Conservation (phyloP, 306 rosid genomes). For the Cicer judaicum region DNA sequence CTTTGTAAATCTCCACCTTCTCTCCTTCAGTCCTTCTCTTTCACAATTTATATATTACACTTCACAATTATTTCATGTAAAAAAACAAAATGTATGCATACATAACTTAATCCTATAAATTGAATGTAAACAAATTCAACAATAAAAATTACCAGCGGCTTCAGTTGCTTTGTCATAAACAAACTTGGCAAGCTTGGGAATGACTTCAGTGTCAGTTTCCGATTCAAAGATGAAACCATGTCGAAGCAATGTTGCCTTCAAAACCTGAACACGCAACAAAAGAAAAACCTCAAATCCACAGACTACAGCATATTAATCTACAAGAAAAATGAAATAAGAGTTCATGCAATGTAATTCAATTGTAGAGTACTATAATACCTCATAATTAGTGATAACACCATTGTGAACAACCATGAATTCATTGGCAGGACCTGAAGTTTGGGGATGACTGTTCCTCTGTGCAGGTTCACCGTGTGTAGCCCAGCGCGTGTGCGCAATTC, state of each 20-base stretch:
- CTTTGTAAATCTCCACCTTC: not conserved
- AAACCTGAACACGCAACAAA: constrained; percentile 58
- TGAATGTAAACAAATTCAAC: not conserved
- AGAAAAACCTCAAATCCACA: constrained; percentile 3
- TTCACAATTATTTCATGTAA: not conserved
- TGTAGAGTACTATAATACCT: constrained; percentile 56
- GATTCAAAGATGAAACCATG: constrained; percentile 90
- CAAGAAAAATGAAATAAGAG: not conserved
- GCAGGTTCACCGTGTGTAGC: constrained; percentile 99
- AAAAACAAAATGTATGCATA: not conserved
- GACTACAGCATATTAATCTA: not conserved
- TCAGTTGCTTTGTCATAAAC: constrained; percentile 91
- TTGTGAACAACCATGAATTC: constrained; percentile 95
- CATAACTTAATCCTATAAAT: constrained; percentile 11
- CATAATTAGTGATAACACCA: constrained; percentile 87
- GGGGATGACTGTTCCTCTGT: constrained; percentile 92
- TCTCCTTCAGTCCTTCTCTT: not conserved
- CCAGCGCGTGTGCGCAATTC: constrained; percentile 98
- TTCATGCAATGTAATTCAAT: not conserved
- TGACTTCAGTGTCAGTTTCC: constrained; percentile 96
- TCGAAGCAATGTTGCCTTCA: constrained; percentile 79
- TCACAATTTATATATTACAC: not conserved
- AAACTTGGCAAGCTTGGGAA: constrained; percentile 95
- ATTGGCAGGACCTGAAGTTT: constrained; percentile 73
- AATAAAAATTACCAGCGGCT: constrained; percentile 62